Evolutionary conservation across 352 stramenopile species (phyloP).

Genomic region (Pythium graminicola): DNA sequence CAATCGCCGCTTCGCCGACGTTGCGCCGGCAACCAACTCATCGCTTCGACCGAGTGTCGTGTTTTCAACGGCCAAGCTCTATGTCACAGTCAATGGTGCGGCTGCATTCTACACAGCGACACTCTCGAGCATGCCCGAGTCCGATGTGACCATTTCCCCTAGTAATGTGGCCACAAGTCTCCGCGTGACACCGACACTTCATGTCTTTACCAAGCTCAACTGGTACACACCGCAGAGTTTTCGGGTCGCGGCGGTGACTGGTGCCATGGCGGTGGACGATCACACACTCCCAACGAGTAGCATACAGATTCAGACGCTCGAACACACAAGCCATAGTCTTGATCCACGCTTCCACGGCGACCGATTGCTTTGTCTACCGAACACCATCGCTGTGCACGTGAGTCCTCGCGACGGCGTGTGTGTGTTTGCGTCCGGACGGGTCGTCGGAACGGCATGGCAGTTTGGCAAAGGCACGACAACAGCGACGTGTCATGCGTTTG

Average conservation of each 20-base stretch:
- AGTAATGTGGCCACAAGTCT: constrained; percentile 44
- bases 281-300: too few relatives aligned
- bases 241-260: constrained; percentile 31
- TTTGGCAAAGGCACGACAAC: constrained; percentile 16
- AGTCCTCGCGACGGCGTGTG: constrained; percentile 36
- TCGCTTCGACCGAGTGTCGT: constrained; percentile 29
- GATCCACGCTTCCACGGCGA: constrained; percentile 46
- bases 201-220: constrained; percentile 42
- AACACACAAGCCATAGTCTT: constrained; percentile 41
- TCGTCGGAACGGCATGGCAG: constrained; percentile 8
- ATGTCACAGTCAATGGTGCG: constrained; percentile 36
- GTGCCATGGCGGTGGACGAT: not conserved
- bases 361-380: constrained; percentile 31
- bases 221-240: constrained; percentile 47
- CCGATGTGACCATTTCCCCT: constrained; percentile 39
- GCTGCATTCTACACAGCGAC: constrained; percentile 50
- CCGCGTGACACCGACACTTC: constrained; percentile 38
- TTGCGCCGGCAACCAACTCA: not conserved
- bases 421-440: constrained; percentile 30
- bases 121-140: constrained; percentile 36
- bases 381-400: constrained; percentile 37
- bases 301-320: constrained; percentile 37
- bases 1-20: not conserved
- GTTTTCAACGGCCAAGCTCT: constrained; percentile 29
- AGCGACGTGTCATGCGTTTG: constrained; percentile 33